Percentiles rank a stretch among this genome's conserved stretches.
phyloP scores from a whole-genome alignment of 2,329 filamentous ascomycete genomes.

The Mariannaea sp. region DNA sequence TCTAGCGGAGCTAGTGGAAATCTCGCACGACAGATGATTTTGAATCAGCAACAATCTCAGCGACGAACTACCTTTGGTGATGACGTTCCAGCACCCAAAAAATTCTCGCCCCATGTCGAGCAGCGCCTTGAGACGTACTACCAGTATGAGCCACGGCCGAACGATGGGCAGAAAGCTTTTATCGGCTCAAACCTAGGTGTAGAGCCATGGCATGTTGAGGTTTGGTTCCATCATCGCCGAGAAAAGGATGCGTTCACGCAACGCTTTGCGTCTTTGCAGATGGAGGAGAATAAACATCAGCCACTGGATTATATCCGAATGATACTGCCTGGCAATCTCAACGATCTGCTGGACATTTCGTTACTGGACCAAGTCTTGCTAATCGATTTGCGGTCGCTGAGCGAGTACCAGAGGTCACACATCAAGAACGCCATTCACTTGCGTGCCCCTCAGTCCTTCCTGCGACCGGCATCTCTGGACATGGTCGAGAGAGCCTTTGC shows the following conservation, averaged over 20 bases:
- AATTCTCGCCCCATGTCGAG: constrained; percentile 55
- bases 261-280: constrained; percentile 51
- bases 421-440: constrained; percentile 58
- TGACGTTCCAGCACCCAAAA: constrained; percentile 49
- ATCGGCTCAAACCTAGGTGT: constrained; percentile 60
- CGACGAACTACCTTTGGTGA: constrained; percentile 47
- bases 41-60: constrained; percentile 51
- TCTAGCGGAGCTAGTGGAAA: constrained; percentile 29
- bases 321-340: constrained; percentile 58
- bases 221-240: constrained; percentile 61
- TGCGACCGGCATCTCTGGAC: constrained; percentile 53
- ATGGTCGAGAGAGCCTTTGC: constrained; percentile 56
- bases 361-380: constrained; percentile 51
- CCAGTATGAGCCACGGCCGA: constrained; percentile 52
- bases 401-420: constrained; percentile 56
- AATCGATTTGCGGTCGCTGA: constrained; percentile 54
- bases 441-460: constrained; percentile 54
- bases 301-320: constrained; percentile 47
- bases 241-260: constrained; percentile 53
- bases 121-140: constrained; percentile 60
- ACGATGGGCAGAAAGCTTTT: constrained; percentile 55
- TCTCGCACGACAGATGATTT: constrained; percentile 48
- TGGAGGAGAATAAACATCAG: constrained; percentile 43
- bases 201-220: constrained; percentile 55
- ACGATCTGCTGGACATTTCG: constrained; percentile 56